Evolutionary conservation across 2,329 filamentous ascomycete species (phyloP).

Genomic region (Botrytis galanthina): DNA sequence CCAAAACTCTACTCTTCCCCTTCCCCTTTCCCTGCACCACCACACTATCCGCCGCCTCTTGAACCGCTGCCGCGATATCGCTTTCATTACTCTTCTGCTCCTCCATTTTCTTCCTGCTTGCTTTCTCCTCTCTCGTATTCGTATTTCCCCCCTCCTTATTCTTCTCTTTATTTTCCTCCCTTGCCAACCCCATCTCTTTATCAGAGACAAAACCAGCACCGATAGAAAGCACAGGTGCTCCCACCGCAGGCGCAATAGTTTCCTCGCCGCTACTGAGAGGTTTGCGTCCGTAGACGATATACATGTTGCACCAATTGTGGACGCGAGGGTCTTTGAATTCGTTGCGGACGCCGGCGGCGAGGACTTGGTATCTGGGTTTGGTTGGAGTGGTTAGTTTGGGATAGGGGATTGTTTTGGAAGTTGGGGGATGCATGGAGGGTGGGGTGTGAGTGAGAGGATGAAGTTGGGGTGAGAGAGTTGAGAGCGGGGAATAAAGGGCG

Average conservation of each 20-base stretch:
- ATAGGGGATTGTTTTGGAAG: neutral
- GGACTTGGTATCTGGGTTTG: slow-evolving; percentile 13
- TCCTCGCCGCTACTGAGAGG: neutral
- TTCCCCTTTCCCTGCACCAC: neutral
- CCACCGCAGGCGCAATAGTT: neutral
- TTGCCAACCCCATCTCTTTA: neutral
- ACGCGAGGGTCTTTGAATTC: slow-evolving; percentile 9
- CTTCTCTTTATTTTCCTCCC: neutral
- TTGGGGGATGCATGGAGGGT: neutral
- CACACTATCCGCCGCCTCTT: neutral
- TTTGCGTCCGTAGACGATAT: neutral
- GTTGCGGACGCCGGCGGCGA: slow-evolving; percentile 12
- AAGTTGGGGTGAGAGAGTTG: neutral
- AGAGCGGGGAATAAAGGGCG: neutral
- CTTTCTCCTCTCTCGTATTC: too few species aligned
- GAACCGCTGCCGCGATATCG: neutral
- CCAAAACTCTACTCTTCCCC: neutral
- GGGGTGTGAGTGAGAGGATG: neutral
- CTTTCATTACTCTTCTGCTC: neutral
- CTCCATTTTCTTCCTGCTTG: neutral
- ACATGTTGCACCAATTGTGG: slow-evolving; percentile 14
- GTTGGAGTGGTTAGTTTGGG: neutral
- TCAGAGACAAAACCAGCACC: neutral
- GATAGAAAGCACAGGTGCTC: neutral
- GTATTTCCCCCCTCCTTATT: neutral